Conservation (phyloP, 306 rosid species). For the Datisca glomerata region DNA sequence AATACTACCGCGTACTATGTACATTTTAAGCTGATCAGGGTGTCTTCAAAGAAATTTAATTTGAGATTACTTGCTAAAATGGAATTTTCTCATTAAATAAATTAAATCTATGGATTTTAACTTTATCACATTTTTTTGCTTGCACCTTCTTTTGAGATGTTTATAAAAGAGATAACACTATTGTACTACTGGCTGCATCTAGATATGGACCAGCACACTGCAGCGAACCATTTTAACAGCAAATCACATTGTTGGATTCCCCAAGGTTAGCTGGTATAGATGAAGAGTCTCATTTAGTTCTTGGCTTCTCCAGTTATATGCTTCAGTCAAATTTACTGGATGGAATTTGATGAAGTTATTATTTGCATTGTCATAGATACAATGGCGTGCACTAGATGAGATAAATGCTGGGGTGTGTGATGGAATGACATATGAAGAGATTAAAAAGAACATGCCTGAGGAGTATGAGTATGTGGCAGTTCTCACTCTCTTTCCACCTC, state of each 20-base stretch:
- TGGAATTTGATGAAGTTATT: constrained; percentile 1
- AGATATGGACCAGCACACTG: constrained; percentile 99
- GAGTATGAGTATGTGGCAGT: constrained; percentile 71
- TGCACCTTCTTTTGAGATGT: too few relatives aligned
- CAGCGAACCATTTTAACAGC: constrained; percentile 93
- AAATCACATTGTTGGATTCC: constrained; percentile 74
- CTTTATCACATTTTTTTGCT: too few relatives aligned
- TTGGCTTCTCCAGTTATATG: too few relatives aligned
- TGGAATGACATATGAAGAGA: constrained; percentile 92
- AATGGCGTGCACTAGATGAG: constrained; percentile 99
- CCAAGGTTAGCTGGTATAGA: constrained; percentile 56
- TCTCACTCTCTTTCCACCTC: constrained; percentile 10
- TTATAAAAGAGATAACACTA: too few relatives aligned
- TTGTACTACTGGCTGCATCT: constrained; percentile 14
- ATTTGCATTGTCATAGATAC: constrained; percentile 41
- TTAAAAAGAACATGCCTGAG: constrained; percentile 94
- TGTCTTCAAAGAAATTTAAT: too few relatives aligned
- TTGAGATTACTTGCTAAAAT: too few relatives aligned
- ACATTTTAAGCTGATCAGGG: too few relatives aligned
- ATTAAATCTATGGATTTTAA: too few relatives aligned
- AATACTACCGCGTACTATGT: too few relatives aligned
- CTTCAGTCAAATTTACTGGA: neutral
- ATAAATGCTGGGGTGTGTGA: constrained; percentile 88
- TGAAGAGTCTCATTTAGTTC: too few relatives aligned
- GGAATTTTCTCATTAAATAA: too few relatives aligned